A percentile compares a stretch with the other conserved stretches of the same genome.
Evolutionary conservation across 73 alveolate genomes (phyloP).

Genomic region (Paramecium sonneborni): DNA sequence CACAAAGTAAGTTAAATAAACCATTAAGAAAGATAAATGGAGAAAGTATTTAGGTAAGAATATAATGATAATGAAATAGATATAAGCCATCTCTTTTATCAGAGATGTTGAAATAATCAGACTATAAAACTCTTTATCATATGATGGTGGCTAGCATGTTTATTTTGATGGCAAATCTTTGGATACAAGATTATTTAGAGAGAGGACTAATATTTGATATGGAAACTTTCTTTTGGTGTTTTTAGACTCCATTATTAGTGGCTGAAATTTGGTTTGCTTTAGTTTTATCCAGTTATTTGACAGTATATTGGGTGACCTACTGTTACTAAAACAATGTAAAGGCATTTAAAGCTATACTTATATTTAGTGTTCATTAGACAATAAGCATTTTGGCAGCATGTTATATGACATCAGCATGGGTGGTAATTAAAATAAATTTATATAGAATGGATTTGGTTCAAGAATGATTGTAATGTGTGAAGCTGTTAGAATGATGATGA

Average conservation of each 20-base stretch:
- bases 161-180: conserved; percentile 29
- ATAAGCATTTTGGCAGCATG: conserved; percentile 59
- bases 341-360: conserved; percentile 24
- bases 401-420: background rate
- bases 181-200: conserved; percentile 56
- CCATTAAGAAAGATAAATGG: conserved; percentile 7
- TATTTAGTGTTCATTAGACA: background rate
- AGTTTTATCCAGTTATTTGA: conserved; percentile 35
- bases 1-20: background rate
- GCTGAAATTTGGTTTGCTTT: conserved; percentile 26
- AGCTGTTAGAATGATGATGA: conserved; percentile 83
- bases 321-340: conserved; percentile 53
- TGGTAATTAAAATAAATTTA: conserved; percentile 46
- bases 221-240: conserved; percentile 61
- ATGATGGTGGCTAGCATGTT: conserved; percentile 68
- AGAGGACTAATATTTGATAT: conserved; percentile 62
- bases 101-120: conserved; percentile 62
- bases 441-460: conserved; percentile 71
- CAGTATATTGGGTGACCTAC: conserved; percentile 9
- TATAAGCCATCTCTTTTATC: conserved; percentile 40
- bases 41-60: background rate
- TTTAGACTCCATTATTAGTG: conserved; percentile 16
- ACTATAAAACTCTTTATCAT: conserved; percentile 70
- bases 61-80: background rate
- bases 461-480: conserved; percentile 80